Evolutionary conservation across 1,139 yeast species (phyloP).

Genomic region (Candida tetrigidarum): DNA sequence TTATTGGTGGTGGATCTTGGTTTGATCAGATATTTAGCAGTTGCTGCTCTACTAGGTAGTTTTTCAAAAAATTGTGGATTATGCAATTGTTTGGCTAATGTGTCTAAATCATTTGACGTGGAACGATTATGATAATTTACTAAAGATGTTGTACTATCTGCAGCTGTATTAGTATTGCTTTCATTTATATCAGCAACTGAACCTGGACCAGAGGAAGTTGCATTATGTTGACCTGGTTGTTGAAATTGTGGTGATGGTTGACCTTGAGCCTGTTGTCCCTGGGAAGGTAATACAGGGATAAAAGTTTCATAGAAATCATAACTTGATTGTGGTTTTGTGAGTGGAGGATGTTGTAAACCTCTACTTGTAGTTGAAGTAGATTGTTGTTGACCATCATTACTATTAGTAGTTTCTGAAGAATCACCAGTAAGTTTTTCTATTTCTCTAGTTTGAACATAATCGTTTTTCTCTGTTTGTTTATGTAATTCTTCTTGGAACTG

Average conservation of each 20-base stretch:
- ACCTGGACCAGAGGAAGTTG: background rate
- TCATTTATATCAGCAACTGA: constrained; percentile 9
- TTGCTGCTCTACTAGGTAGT: constrained; percentile 38
- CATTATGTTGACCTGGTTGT: background rate
- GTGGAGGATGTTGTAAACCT: constrained; percentile 3
- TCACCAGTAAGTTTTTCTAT: constrained; percentile 3
- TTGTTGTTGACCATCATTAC: constrained; percentile 9
- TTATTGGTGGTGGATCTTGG: constrained; percentile 15
- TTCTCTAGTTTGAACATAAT: constrained; percentile 7
- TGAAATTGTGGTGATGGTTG: constrained; percentile 1
- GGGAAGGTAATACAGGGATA: constrained; percentile 40
- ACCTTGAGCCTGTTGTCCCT: background rate
- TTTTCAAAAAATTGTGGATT: constrained; percentile 43
- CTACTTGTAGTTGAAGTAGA: constrained; percentile 7
- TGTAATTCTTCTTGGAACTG: constrained; percentile 46
- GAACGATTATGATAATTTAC: constrained; percentile 15
- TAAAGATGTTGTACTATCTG: constrained; percentile 10
- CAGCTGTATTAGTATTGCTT: constrained; percentile 2
- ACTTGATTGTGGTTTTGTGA: constrained; percentile 23
- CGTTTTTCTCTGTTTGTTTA: constrained; percentile 14
- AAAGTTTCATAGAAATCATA: constrained; percentile 50
- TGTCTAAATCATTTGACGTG: constrained; percentile 28
- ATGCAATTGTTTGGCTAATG: constrained; percentile 46
- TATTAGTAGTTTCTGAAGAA: constrained; percentile 3
- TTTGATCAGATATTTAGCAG: constrained; percentile 20